These are phyloP conservation scores for Rubroboletus satanas DNA, from an alignment of 768 basidiomycete genomes.

Conservation along the genomic window DNA sequence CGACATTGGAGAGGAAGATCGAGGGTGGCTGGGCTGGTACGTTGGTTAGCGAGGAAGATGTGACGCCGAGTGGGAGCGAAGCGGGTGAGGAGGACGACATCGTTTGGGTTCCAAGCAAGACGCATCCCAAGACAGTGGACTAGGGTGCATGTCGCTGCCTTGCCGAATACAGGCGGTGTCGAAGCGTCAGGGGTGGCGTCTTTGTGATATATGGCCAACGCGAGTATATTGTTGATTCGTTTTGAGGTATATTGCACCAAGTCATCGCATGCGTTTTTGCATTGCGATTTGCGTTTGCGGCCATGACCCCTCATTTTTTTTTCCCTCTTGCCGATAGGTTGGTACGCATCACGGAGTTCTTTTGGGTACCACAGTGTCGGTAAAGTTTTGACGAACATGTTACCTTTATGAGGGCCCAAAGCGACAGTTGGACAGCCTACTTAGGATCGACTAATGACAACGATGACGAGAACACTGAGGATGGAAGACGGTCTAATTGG, in stretches of 20 bases:
- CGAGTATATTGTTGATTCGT: slow-evolving; percentile 2
- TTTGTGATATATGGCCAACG: slow-evolving; percentile 9
- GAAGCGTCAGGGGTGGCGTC: slow-evolving; percentile 16
- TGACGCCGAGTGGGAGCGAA: slow-evolving; percentile 22
- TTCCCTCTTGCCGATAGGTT: background rate
- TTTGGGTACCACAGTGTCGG: slow-evolving; percentile 15
- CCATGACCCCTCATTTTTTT: background rate
- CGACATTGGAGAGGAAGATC: slow-evolving; percentile 40
- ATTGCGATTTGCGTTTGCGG: slow-evolving; percentile 13
- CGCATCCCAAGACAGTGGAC: slow-evolving; percentile 9
- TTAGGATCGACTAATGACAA: slow-evolving; percentile 3
- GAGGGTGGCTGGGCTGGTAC: slow-evolving; percentile 68
- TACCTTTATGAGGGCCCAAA: slow-evolving; percentile 3
- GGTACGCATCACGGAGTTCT: slow-evolving; percentile 11
- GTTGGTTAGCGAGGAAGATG: slow-evolving; percentile 52
- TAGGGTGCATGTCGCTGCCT: slow-evolving; percentile 10
- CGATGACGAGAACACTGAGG: slow-evolving; percentile 7
- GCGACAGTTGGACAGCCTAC: slow-evolving; percentile 3
- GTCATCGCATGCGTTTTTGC: background rate
- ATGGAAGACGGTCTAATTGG: background rate
- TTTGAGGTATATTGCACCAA: slow-evolving; percentile 20
- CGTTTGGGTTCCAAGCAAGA: slow-evolving; percentile 30
- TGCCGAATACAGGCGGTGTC: slow-evolving; percentile 2
- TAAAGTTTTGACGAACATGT: slow-evolving; percentile 7
- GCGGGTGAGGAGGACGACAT: slow-evolving; percentile 29